These are phyloP conservation scores for Trichocomaceae sp. DNA, from an alignment of 2,329 filamentous ascomycete genomes.

Conservation along the genomic window DNA sequence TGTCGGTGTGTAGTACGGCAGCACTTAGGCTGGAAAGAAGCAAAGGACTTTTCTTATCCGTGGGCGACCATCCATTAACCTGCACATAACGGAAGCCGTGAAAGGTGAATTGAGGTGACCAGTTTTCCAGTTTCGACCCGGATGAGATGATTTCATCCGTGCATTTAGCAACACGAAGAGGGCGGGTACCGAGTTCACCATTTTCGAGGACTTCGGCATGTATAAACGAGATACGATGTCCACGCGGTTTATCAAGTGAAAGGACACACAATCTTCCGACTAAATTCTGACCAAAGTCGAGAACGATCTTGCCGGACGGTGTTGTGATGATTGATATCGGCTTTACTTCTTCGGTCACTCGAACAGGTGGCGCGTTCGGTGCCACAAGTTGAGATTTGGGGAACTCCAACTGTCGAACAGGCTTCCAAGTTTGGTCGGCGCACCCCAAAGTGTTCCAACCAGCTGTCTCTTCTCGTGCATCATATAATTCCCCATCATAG, in stretches of 20 bases:
- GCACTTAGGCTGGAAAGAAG: conserved; percentile 16
- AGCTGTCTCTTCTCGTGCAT: conserved; percentile 32
- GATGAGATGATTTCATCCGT: conserved; percentile 34
- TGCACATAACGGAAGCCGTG: conserved; percentile 48
- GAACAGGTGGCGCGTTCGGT: conserved; percentile 41
- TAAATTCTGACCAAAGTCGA: conserved; percentile 56
- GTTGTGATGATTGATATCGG: conserved; percentile 26
- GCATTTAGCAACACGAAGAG: conserved; percentile 38
- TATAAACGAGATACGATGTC: conserved; percentile 31
- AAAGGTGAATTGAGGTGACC: conserved; percentile 45
- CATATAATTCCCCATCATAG: conserved; percentile 50
- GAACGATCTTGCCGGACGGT: conserved; percentile 42
- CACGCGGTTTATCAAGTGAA: conserved; percentile 14
- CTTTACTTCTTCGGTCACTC: conserved; percentile 27
- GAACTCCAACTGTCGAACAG: neutral
- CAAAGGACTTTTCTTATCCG: conserved; percentile 11
- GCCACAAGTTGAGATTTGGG: conserved; percentile 31
- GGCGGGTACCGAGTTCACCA: conserved; percentile 34
- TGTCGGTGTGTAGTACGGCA: conserved; percentile 45
- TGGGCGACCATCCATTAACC: conserved; percentile 39
- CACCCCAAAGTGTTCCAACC: neutral
- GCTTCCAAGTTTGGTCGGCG: neutral
- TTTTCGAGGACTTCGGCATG: conserved; percentile 51
- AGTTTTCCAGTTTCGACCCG: conserved; percentile 22
- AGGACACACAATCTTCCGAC: conserved; percentile 45